These are phyloP conservation scores for Odontarrhena argentea DNA, from an alignment of 345 rosid species.

Conservation along the genomic window DNA sequence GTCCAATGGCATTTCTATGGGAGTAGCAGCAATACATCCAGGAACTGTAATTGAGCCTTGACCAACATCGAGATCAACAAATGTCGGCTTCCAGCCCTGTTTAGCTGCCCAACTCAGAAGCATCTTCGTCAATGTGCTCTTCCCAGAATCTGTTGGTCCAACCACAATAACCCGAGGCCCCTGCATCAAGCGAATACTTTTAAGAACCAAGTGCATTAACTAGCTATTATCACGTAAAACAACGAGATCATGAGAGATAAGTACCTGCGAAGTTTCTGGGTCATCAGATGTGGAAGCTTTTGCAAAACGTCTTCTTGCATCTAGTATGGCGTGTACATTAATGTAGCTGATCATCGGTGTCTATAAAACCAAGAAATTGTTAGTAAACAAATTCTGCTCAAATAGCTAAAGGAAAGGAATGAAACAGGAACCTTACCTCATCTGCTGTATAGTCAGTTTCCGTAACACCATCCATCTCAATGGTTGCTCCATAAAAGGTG, in stretches of 20 bases:
- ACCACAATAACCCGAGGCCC: constrained; percentile 92
- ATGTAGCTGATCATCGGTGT: constrained; percentile 96
- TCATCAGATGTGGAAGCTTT: constrained; percentile 60
- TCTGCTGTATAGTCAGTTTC: constrained; percentile 95
- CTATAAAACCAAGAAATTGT: constrained; percentile 43
- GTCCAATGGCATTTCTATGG: constrained; percentile 90
- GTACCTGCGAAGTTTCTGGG: constrained; percentile 62
- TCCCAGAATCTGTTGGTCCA: constrained; percentile 92
- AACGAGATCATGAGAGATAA: constrained; percentile 9
- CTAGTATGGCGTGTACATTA: constrained; percentile 81
- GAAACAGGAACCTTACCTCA: constrained; percentile 56
- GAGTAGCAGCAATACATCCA: constrained; percentile 87
- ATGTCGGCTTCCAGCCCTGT: constrained; percentile 87
- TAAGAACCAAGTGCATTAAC: constrained; percentile 10
- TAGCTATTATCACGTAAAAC: neutral
- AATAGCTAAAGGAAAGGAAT: neutral
- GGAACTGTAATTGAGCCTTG: constrained; percentile 91
- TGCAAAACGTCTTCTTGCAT: constrained; percentile 67
- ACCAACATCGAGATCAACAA: constrained; percentile 88
- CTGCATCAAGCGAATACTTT: constrained; percentile 40
- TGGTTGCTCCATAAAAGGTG: constrained; percentile 92
- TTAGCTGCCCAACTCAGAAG: constrained; percentile 98
- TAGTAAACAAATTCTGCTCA: neutral
- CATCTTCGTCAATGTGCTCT: constrained; percentile 86
- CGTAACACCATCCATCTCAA: constrained; percentile 82